phyloP scores from a whole-genome alignment of 116 monocot genomes.

The Phalaenopsis hybrid region DNA sequence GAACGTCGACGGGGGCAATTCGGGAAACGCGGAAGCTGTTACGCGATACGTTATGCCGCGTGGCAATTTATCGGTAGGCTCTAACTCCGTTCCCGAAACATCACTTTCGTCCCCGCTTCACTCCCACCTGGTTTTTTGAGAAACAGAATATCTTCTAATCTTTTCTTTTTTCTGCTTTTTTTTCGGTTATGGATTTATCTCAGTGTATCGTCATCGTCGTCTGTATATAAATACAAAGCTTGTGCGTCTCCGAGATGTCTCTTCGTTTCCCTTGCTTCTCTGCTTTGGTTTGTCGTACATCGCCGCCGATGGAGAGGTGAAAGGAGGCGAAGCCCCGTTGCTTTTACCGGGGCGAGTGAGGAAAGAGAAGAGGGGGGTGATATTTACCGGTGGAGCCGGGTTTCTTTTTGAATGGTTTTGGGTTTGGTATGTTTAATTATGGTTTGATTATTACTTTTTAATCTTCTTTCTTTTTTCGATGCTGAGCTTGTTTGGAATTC shows the following conservation, averaged over 20 bases:
- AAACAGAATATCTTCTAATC: neutral
- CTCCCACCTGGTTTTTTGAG: neutral
- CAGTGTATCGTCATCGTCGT: neutral
- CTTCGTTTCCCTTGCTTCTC: neutral
- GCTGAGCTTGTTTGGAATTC: neutral
- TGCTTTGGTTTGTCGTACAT: neutral
- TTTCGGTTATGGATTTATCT: neutral
- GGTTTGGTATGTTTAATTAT: neutral
- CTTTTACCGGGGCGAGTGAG: neutral
- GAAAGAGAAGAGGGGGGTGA: neutral
- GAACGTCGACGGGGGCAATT: neutral
- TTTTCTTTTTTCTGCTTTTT: neutral
- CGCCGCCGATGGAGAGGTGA: constrained; percentile 5
- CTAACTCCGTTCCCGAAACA: neutral
- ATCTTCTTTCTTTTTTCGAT: neutral
- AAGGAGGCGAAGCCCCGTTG: neutral
- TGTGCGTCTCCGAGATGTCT: neutral
- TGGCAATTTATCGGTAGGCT: neutral
- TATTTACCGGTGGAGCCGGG: neutral
- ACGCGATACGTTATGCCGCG: neutral
- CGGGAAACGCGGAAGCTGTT: neutral
- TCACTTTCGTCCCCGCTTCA: neutral
- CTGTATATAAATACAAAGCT: neutral
- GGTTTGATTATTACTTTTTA: neutral
- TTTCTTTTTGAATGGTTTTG: neutral